Evolutionary conservation across 192 early-diverging fungal genomes (phyloP), one percentile per base, ranked within the genome.

Genomic region (Coemansia brasiliensis): DNA sequence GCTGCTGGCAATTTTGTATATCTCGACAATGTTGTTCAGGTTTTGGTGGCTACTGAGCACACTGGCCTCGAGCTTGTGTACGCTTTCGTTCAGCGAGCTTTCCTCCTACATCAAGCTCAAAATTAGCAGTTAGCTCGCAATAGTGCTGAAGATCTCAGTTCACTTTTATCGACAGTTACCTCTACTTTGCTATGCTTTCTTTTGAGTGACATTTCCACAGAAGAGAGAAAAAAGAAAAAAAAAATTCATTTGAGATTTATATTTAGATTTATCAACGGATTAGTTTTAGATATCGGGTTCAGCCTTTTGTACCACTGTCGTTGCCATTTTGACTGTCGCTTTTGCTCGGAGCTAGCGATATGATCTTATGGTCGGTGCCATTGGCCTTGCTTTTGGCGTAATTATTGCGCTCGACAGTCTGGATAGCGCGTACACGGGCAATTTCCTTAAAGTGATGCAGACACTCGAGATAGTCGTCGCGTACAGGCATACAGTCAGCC

Each of bases 381-480:
- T 63, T 69, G 25, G 52, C 59, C 63, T 79, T 70, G 52, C 32
- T 59, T 46, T 74, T 73, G 15, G 55, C 57, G 41, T 69, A 79
- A 59, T 69, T 79, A 32, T 69, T 46, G 39, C 67, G 71, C 59
- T 79, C 77, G 8, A 79, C 77, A 0, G 70, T 48, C 54, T 79
- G 70, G 55, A 79, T 79, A 5, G 69, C 58, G n/a, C 71, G 77
- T 12, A 79, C 77, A 22, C 77, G 77, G 0, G 77, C 66, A 51
- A 79, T 79, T 57, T 98, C 96, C 70, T 98, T 98, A 61, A 88
- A 88, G 67, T 94, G 92, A 69, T 94, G 94, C 43, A 98, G 83
- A 73, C 96, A 98, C 81, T 98, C 96, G 44, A 91, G 79, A 80
- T 98, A 98, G 74, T 98, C 96, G 52, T 96, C 94, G 59, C 84